A percentile compares a stretch with the other conserved stretches of the same genome.
Conservation (phyloP, 805 yeast genomes). For the Ogataea trehalophila region DNA sequence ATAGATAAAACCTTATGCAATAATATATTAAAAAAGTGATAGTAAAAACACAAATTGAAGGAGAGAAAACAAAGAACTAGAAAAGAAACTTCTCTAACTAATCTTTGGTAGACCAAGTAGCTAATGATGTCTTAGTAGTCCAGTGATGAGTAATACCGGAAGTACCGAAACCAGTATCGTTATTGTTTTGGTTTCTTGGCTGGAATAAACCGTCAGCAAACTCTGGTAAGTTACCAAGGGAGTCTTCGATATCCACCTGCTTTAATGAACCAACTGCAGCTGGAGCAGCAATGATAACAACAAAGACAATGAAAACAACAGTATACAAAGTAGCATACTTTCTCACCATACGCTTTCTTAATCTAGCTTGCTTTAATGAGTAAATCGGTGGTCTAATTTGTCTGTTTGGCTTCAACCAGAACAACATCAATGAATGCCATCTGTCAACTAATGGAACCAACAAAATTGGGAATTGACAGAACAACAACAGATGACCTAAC, state of each 20-base stretch:
- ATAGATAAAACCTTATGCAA: too few relatives aligned
- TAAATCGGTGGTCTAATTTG: slow-evolving; percentile 98
- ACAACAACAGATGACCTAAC: slow-evolving; percentile 83
- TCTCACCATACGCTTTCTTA: slow-evolving; percentile 96
- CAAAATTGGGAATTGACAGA: slow-evolving; percentile 84
- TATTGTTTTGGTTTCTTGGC: slow-evolving; percentile 76
- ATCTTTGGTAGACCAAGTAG: slow-evolving; percentile 47
- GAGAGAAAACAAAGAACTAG: too few relatives aligned
- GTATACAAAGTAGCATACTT: slow-evolving; percentile 85
- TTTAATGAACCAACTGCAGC: slow-evolving; percentile 64
- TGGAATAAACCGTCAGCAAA: slow-evolving; percentile 70
- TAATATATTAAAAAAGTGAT: too few relatives aligned
- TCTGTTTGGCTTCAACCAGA: slow-evolving; percentile 97
- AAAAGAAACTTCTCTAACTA: slow-evolving; percentile 14
- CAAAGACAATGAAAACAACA: slow-evolving; percentile 60
- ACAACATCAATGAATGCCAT: slow-evolving; percentile 97
- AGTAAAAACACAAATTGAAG: too few relatives aligned
- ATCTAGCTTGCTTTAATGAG: slow-evolving; percentile 91
- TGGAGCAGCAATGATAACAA: slow-evolving; percentile 82
- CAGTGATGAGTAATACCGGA: slow-evolving; percentile 37
- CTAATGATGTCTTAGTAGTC: slow-evolving; percentile 40
- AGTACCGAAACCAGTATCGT: slow-evolving; percentile 69
- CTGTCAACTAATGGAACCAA: slow-evolving; percentile 85
- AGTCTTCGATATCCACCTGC: slow-evolving; percentile 35
- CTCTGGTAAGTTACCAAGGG: slow-evolving; percentile 29